These are phyloP conservation scores for Tylopilus sp. DNA, from an alignment of 1,284 basidiomycete species.

Conservation along the genomic window DNA sequence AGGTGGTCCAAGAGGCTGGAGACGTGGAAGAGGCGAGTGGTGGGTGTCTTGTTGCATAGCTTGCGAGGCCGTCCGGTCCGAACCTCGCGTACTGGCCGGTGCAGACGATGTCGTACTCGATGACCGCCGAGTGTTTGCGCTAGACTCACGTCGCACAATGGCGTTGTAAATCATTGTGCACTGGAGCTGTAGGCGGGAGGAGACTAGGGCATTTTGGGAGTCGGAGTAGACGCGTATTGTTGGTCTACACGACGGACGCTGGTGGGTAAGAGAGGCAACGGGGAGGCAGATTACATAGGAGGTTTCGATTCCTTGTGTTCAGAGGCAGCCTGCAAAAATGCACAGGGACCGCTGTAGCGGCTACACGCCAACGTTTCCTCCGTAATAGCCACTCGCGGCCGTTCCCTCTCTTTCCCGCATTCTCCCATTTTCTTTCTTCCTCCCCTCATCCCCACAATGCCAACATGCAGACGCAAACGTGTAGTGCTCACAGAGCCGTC, in stretches of 20 bases:
- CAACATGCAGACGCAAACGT: conserved; percentile 86
- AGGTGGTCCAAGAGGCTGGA: conserved; percentile 7
- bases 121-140: background rate
- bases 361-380: conserved; percentile 40
- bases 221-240: conserved; percentile 10
- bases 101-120: conserved; percentile 3
- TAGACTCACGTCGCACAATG: conserved; percentile 15
- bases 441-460: conserved; percentile 51
- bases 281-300: conserved; percentile 13
- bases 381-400: conserved; percentile 39
- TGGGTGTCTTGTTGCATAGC: background rate
- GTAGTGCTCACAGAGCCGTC: conserved; percentile 81
- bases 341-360: conserved; percentile 34
- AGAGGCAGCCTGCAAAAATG: conserved; percentile 34
- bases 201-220: background rate
- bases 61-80: conserved; percentile 1
- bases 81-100: conserved; percentile 1
- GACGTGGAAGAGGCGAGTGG: conserved; percentile 4
- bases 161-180: background rate
- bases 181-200: background rate
- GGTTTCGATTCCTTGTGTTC: conserved; percentile 20
- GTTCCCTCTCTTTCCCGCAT: conserved; percentile 36
- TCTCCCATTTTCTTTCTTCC: conserved; percentile 26
- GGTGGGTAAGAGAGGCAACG: background rate
- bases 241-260: conserved; percentile 5